Evolutionary conservation across 176 grass and related monocot species (phyloP), one percentile per base, ranked within the genome.

Genomic region (Neostapfia colusana): DNA sequence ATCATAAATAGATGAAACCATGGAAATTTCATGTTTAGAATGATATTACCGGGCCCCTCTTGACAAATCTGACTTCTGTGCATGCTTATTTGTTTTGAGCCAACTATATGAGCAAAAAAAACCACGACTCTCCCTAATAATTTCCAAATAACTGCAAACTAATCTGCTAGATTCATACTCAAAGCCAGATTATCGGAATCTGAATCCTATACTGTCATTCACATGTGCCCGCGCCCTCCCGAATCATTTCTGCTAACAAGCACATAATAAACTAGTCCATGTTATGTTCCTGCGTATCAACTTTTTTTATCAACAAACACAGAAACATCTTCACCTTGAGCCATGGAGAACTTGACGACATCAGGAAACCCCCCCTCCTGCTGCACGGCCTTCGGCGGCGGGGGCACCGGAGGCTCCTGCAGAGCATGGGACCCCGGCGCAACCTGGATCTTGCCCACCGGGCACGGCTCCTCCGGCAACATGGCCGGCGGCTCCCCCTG

Each of bases 241-340:
- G 77, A 70, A 43, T 40, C 27, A 31, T 77, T 27, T 57, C 10
- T 18, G 39, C 53, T 27, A 76, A 25, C 63, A 76, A 48, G 38
- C 10, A 50, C 11, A 43, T 17, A 81, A n/a, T 45, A 63, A 81
- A 10, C 70, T 63, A 64, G 8, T 63, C 45, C 34, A 59, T 51
- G 13, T 18, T 68, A 74, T 10, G 41, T 72, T 72, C 26, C 20
- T 46, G 59, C 53, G n/a, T n/a, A 2, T 40, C 18, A 62, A 17
- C 34, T n/a, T n/a, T n/a, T 28, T 31, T 9, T 10, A 64, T n/a
- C 10, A 10, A 69, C 25, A 62, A 14, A 21, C 21, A 62, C 13
- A 83, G 54, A 82, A 65, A 40, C 53, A 31, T 56, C 57, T 64
- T 87, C 81, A 92, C 93, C 90, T 84, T 81, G 84, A 76, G 79